These are phyloP conservation scores for Debaryomyces fabryi DNA, from an alignment of 1,139 yeast genomes.

Conservation along the genomic window DNA sequence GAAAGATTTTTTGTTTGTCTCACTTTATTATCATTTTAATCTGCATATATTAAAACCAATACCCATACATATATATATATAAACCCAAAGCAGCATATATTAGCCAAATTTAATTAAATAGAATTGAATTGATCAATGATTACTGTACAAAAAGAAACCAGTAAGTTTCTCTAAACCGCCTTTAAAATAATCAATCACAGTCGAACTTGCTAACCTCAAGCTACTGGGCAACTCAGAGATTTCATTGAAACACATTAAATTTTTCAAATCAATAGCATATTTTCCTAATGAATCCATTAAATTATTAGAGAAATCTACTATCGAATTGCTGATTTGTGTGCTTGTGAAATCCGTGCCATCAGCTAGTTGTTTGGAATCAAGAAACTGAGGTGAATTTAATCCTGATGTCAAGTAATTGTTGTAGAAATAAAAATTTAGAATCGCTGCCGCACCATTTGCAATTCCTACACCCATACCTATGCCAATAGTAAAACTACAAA, in stretches of 20 bases:
- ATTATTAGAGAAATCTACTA: conserved; percentile 1
- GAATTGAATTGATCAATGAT: conserved; percentile 2
- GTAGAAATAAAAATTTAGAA: conserved; percentile 10
- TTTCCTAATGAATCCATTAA: conserved; percentile 1
- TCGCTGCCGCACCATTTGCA: conserved; percentile 26
- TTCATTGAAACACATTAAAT: conserved; percentile 10
- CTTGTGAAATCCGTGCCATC: conserved; percentile 1
- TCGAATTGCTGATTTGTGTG: conserved; percentile 1
- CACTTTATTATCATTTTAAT: too few species aligned
- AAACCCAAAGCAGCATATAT: conserved; percentile 1
- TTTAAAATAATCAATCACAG: conserved; percentile 24
- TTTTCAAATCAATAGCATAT: conserved; percentile 4
- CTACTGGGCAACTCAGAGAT: conserved; percentile 12
- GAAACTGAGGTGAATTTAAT: background rate
- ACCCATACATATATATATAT: conserved; percentile 1
- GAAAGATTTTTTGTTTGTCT: too few species aligned
- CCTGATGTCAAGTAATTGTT: conserved; percentile 4
- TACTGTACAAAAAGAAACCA: conserved; percentile 13
- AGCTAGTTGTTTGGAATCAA: conserved; percentile 1
- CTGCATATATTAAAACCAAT: background rate
- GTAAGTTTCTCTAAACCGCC: conserved; percentile 32
- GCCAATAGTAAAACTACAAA: conserved; percentile 38
- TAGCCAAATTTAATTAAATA: conserved; percentile 3
- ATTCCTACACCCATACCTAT: conserved; percentile 39
- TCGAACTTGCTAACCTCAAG: conserved; percentile 21